Evolutionary conservation across 2,329 filamentous ascomycete genomes (phyloP).

Genomic region (Tympanopsis confertula): DNA sequence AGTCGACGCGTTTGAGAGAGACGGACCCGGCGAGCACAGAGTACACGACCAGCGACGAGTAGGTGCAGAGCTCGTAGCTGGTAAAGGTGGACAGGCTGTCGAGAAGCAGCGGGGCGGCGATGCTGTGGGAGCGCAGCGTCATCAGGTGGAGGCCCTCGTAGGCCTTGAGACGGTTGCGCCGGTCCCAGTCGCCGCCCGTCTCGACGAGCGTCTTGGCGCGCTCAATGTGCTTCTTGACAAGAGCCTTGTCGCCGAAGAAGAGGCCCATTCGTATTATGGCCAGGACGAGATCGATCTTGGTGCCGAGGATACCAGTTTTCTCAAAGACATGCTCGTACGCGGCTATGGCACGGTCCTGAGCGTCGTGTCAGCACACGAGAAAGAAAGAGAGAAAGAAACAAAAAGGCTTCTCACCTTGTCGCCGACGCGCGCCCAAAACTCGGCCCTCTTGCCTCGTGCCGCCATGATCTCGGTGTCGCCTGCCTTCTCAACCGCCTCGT

Average conservation of each 20-base stretch:
- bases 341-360: slow-evolving; percentile 81
- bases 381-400: not conserved
- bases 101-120: slow-evolving; percentile 82
- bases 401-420: slow-evolving; percentile 61
- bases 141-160: slow-evolving; percentile 92
- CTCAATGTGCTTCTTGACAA: slow-evolving; percentile 89
- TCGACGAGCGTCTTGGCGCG: slow-evolving; percentile 84
- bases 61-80: slow-evolving; percentile 95
- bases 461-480: slow-evolving; percentile 92
- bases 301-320: slow-evolving; percentile 92
- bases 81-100: slow-evolving; percentile 97
- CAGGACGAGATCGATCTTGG: slow-evolving; percentile 92
- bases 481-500: slow-evolving; percentile 88
- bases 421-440: slow-evolving; percentile 89
- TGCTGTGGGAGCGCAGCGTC: slow-evolving; percentile 79
- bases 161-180: slow-evolving; percentile 93
- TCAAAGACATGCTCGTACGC: slow-evolving; percentile 89
- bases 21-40: slow-evolving; percentile 89
- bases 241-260: slow-evolving; percentile 86
- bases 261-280: slow-evolving; percentile 91
- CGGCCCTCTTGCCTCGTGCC: slow-evolving; percentile 84
- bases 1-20: slow-evolving; percentile 90
- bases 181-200: slow-evolving; percentile 94
- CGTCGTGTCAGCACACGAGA: slow-evolving; percentile 6
- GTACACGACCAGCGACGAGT: slow-evolving; percentile 89